Base-by-base conservation (phyloP, 2,329 filamentous ascomycete species). In the Curvularia sp. region DNA sequence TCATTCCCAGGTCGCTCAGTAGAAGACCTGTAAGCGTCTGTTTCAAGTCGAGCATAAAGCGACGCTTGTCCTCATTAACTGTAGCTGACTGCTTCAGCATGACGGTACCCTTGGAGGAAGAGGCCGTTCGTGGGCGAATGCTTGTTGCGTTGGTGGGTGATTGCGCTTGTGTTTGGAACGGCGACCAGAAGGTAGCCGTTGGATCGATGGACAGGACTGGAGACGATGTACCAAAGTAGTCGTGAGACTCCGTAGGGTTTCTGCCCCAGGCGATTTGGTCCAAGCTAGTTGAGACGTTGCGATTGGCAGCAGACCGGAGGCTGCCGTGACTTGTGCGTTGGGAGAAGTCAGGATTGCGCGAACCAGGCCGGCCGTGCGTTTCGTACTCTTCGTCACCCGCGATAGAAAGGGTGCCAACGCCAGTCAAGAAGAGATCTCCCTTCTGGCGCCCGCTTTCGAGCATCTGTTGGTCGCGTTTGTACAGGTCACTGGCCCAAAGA, bases 401-500 rank as follows among this genome's bases (percentile, higher is more conserved):
- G 45, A 82, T 78, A 25, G 78, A 81, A n/a, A 82, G 68, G 1
- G 79, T 80, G 12, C 80, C 80, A 43, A 82, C 76, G 5, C 79
- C 78, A 36, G 77, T 81, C 13, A 80, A 61, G 61, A 81, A 80
- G 1, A 82, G 67, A 55, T 83, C 81, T 2, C 80, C 80, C 57
- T 82, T 82, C 60, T 81, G 80, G 13, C 79, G 76, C 12, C 81
- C 81, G 57, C 79, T 80, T 59, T 83, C 81, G 53, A 87, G 84
- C 52, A 84, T 79, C 41, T 85, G 82, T 60, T 90, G 89, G 68
- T 97, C 93, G 21, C 90, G 86, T 57, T 89, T 86, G 73, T 92
- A 98, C 0, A 99, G 82, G 57, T 96, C 90, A 71, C 93, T 97
- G 0, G 93, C 93, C 93, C 93, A 97, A 2, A 98, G 80, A 0